Evolutionary conservation across 2,329 filamentous ascomycete species (phyloP).

Genomic region (Cercospora sesami): DNA sequence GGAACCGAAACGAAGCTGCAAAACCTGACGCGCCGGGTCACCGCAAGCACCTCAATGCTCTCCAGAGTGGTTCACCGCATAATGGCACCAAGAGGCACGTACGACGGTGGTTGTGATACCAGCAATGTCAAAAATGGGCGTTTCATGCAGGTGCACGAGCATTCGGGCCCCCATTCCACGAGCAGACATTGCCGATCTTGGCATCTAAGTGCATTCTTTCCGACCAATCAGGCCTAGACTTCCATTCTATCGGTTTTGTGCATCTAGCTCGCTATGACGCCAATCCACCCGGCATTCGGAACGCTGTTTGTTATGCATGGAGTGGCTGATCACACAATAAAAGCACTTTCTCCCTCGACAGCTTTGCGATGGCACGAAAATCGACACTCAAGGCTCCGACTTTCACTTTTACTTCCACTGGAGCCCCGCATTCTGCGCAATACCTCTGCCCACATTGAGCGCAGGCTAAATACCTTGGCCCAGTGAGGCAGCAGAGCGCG

Average conservation of each 20-base stretch:
- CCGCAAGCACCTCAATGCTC: neutral
- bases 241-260: conserved; percentile 5
- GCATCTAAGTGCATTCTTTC: neutral
- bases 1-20: neutral
- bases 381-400: neutral
- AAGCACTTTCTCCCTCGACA: conserved; percentile 9
- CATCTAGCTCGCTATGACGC: conserved; percentile 9
- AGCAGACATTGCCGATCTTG: conserved; percentile 2
- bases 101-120: neutral
- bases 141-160: neutral
- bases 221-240: neutral
- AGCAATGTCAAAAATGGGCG: neutral
- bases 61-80: neutral
- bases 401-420: neutral
- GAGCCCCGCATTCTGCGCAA: neutral
- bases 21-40: neutral
- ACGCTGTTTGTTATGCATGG: conserved; percentile 9
- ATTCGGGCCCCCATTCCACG: neutral
- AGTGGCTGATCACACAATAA: conserved; percentile 5
- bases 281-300: conserved; percentile 10
- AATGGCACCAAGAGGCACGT: neutral
- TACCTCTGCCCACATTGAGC: neutral
- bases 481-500: neutral
- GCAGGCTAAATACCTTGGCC: neutral
- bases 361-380: neutral